phyloP scores from a whole-genome alignment of 768 basidiomycete species.

The Russula griseocarnosa region DNA sequence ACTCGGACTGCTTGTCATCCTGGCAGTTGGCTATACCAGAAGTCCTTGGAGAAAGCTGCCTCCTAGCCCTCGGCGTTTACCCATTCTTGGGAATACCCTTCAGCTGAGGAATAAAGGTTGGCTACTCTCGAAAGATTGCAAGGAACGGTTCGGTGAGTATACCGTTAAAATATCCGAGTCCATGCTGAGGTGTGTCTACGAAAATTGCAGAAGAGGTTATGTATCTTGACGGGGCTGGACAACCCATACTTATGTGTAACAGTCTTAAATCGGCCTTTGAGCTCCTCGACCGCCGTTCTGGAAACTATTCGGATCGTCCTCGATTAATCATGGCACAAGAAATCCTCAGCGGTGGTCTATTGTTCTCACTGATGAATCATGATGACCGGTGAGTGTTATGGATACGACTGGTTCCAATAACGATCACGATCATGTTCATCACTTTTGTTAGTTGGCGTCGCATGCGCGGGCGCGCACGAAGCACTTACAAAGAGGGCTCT shows the following conservation, averaged over 20 bases:
- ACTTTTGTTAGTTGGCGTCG: conserved; percentile 33
- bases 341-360: conserved; percentile 10
- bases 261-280: not conserved
- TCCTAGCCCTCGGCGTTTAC: conserved; percentile 3
- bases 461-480: conserved; percentile 37
- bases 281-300: conserved; percentile 32
- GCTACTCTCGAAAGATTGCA: conserved; percentile 6
- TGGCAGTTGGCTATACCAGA: not conserved
- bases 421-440: not conserved
- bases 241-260: conserved; percentile 24
- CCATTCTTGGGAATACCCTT: conserved; percentile 5
- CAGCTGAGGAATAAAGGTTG: not conserved
- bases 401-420: not conserved
- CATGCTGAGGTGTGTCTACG: not conserved
- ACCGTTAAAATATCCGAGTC: no score
- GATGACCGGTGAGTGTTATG: not conserved
- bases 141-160: conserved; percentile 4
- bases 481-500: conserved; percentile 32
- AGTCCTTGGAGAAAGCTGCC: conserved; percentile 15
- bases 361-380: conserved; percentile 7
- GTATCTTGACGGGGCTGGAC: conserved; percentile 27
- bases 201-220: conserved; percentile 24
- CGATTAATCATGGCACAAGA: conserved; percentile 17
- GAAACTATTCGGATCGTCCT: conserved; percentile 33
- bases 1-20: not conserved